A percentile compares a stretch with the other conserved stretches of the same genome.
These are phyloP conservation scores for Rutstroemia sydowiana DNA, from an alignment of 2,329 filamentous ascomycete genomes.

Conservation along the genomic window DNA sequence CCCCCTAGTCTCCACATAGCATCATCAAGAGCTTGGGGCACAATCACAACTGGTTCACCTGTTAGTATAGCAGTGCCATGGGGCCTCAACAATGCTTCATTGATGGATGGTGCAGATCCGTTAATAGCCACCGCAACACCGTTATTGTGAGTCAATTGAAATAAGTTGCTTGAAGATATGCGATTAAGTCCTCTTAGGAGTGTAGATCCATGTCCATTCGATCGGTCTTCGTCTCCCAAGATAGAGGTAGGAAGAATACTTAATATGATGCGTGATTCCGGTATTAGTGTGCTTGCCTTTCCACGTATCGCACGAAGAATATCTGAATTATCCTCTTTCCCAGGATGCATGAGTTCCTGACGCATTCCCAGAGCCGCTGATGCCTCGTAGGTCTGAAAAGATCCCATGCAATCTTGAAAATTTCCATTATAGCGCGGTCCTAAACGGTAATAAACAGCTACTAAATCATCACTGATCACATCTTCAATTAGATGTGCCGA, in stretches of 20 bases:
- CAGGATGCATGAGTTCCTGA: conserved; percentile 83
- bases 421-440: conserved; percentile 91
- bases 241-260: conserved; percentile 77
- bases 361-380: conserved; percentile 85
- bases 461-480: conserved; percentile 78
- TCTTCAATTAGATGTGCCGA: conserved; percentile 87
- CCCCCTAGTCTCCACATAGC: conserved; percentile 90
- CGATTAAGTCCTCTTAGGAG: conserved; percentile 71
- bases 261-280: conserved; percentile 73
- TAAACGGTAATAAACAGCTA: conserved; percentile 84
- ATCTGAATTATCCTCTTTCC: conserved; percentile 84
- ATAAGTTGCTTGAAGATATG: conserved; percentile 58
- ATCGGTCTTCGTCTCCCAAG: conserved; percentile 72
- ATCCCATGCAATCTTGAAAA: conserved; percentile 91
- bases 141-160: conserved; percentile 62
- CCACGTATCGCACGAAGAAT: conserved; percentile 82
- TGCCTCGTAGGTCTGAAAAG: conserved; percentile 92
- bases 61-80: conserved; percentile 78
- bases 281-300: conserved; percentile 73
- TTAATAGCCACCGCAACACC: conserved; percentile 81
- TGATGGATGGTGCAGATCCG: conserved; percentile 76
- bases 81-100: conserved; percentile 75
- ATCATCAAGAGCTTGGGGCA: conserved; percentile 82
- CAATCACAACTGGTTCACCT: conserved; percentile 72
- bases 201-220: conserved; percentile 62